These are phyloP conservation scores for Hyaloraphidium curvatum DNA, from an alignment of 192 early-diverging fungal species.

Conservation along the genomic window DNA sequence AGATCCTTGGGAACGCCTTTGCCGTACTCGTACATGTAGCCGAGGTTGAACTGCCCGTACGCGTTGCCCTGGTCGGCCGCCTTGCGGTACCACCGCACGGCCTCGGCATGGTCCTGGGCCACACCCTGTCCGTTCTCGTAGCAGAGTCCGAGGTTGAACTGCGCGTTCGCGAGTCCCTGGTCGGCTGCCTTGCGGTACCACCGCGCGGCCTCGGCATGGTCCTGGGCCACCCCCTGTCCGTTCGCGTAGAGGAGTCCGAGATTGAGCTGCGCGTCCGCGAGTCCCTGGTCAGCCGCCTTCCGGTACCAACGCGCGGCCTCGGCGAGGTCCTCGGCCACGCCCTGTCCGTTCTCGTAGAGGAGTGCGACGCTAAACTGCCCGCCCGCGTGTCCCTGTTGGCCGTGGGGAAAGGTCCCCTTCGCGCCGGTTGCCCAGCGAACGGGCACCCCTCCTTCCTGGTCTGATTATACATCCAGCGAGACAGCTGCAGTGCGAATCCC, in stretches of 20 bases:
- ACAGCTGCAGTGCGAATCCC: slow-evolving; percentile 18
- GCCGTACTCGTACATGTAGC: neutral
- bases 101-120: neutral
- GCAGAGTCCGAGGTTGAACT: neutral
- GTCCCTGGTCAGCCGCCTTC: neutral
- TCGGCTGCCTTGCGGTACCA: slow-evolving; percentile 1
- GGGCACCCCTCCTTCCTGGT: no score
- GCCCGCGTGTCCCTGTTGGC: neutral
- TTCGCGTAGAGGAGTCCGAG: neutral
- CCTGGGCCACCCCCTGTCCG: neutral
- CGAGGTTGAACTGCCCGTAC: neutral
- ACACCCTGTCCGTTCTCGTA: neutral
- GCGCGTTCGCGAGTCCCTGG: neutral
- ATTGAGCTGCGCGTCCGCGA: neutral
- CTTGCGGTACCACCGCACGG: neutral
- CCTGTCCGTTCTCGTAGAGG: neutral
- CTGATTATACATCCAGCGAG: slow-evolving; percentile 18
- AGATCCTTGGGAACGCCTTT: neutral
- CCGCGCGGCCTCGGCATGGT: slow-evolving; percentile 7
- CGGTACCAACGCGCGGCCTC: neutral
- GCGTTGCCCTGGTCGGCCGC: neutral
- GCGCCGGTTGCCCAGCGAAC: no score
- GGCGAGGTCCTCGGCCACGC: neutral
- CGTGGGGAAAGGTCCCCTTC: no score
- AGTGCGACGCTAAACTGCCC: neutral